Base-by-base conservation (phyloP, 306 rosid genomes). In the Corylus heterophylla region DNA sequence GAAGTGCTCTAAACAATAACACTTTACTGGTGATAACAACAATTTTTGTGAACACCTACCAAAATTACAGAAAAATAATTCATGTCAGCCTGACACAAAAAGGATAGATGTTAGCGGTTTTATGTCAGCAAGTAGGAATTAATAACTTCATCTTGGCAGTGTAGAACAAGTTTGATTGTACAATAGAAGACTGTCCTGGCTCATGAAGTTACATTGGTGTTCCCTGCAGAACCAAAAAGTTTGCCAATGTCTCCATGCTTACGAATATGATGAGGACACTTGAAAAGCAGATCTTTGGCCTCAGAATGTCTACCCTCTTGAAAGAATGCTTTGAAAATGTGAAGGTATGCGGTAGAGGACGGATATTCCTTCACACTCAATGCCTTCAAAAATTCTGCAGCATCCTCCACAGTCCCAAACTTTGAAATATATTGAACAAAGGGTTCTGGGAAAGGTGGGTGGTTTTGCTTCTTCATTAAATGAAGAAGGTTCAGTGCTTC, bases 321-420 rank as follows among this genome's bases (percentile, higher is more conserved):
- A 14, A 89, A 87, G 78, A 92, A 94, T 29, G 94, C 86, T 69
- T 84, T 78, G 51, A 94, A 88, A 76, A 94, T 62, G 76, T 83
- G 90, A 80, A 91, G 73, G 50, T 92, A 92, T 14, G 93, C 97
- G 12, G 87, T 55, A 55, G 59, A 31, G 52, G 97, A 85, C 16
- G 86, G 90, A 80, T 74, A 86, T 42, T 68, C 86, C 79, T 91
- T 91, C 66, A 83, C 78, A 71, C 87, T 83, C 83, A 91, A 76
- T 67, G 89, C 92, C 85, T 86, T 87, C 45, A 92, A 84, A 83
- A 91, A 89, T 2, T 88, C 87, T 55, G 71, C 90, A 22, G 97
- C 98, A 87, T 92, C 94, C 80, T 87, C 90, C 80, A 90, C 92
- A 0, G 97, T 85, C 82, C 98, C 98, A 85, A 52, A 87, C 89